Conservation (phyloP, 2,329 filamentous ascomycete genomes). For the Aspergillus aculeatus region DNA sequence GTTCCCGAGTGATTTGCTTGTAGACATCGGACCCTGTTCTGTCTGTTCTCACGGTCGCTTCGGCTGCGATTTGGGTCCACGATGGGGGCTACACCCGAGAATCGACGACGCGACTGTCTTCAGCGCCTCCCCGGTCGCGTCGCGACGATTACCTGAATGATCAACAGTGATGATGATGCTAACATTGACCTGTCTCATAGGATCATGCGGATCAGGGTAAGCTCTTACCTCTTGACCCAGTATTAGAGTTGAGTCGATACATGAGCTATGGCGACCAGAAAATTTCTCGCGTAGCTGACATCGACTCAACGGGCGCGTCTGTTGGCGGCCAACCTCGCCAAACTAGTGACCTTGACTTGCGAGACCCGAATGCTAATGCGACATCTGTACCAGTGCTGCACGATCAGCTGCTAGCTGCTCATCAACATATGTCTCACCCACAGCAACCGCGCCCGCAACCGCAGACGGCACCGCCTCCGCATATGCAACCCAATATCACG, state of each 20-base stretch:
- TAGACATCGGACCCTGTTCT: not conserved
- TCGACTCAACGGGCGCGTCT: not conserved
- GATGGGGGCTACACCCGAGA: conserved; percentile 8
- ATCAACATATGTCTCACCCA: conserved; percentile 47
- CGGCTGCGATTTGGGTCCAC: not conserved
- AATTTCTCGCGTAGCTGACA: not conserved
- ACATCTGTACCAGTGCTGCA: conserved; percentile 52
- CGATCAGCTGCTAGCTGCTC: conserved; percentile 59
- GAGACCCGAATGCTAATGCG: conserved; percentile 13
- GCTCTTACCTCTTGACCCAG: conserved; percentile 24
- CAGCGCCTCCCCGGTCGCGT: conserved; percentile 14
- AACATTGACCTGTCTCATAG: conserved; percentile 24
- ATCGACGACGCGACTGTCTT: not conserved
- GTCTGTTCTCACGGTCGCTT: not conserved
- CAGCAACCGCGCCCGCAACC: conserved; percentile 41
- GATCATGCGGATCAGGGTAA: conserved; percentile 49
- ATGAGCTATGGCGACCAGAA: not conserved
- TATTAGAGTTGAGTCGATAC: not conserved
- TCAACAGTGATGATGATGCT: conserved; percentile 5
- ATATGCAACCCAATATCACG: conserved; percentile 40
- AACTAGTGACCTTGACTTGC: not conserved
- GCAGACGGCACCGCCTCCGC: conserved; percentile 42
- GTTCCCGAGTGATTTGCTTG: not conserved
- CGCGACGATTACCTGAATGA: not conserved
- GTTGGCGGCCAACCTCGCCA: not conserved